Base-by-base conservation (phyloP, 306 rosid genomes). In the Potentilla sterilis region DNA sequence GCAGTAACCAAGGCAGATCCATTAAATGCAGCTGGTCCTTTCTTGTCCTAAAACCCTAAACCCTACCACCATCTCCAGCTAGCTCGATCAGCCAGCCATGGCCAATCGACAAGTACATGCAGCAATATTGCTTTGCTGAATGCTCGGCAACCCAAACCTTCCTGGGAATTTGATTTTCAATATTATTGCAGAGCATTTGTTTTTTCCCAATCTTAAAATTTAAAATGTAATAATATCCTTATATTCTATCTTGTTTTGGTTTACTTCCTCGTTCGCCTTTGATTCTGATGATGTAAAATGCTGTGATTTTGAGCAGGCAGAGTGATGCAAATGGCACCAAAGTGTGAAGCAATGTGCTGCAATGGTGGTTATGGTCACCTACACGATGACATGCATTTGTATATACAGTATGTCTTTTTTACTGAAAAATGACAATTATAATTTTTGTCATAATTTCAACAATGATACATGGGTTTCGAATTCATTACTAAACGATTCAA, bases 151-250 rank as follows among this genome's bases (percentile, higher is more conserved):
- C 67, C 32, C 15, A 63, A 58, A 54, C 61, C 35, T 7, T 22
- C 75, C 38, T 82, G 40, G 85, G 78, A 78, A 73, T 77, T 73
- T 76, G 78, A 16, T 34, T 58, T 21, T 58, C 10, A 58, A 58
- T 14, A 32, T 61, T 61, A 4, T 24, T 61, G 6, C 38, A 13
- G 14, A 59, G 7, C 4, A 54, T 32, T 62, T 62, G 42, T 32
- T 62, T 14, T 59, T 5, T 62, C 42, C 18, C 38, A 21, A 15
- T 18, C n/a, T 13, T 62, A 32, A 62, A 2, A 57, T 22, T 48
- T 0, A 5, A 13, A 12, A 18, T 28, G 28, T 28, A n/a, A 8
- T 9, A 57, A 8, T 24, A 24, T 12, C 9, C 38, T 12, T 11
- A 54, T 14, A 2, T 7, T 18, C 1, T 48, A 2, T 28, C 16